phyloP scores from a whole-genome alignment of 192 early-diverging fungal genomes.

The Coemansia sp. region DNA sequence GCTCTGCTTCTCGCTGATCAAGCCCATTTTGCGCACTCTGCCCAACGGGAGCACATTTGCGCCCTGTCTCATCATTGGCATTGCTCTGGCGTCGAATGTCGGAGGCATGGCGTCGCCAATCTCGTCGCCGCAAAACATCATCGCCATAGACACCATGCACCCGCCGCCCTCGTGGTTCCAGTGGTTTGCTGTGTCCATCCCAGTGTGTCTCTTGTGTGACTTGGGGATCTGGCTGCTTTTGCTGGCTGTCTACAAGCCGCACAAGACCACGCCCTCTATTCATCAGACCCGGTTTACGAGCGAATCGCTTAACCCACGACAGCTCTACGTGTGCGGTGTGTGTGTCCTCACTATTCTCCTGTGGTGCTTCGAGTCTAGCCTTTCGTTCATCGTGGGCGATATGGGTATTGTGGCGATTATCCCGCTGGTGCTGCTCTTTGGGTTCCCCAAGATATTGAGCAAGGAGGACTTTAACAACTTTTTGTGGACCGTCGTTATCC shows the following conservation, averaged over 20 bases:
- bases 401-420: conserved; percentile 96
- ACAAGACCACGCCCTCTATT: conserved; percentile 62
- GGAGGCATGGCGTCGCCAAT: conserved; percentile 98
- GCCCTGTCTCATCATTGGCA: conserved; percentile 89
- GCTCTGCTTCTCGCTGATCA: conserved; percentile 90
- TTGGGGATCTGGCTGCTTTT: conserved; percentile 81
- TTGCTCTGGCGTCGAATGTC: conserved; percentile 93
- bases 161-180: conserved; percentile 85
- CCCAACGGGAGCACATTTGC: conserved; percentile 78
- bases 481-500: conserved; percentile 85
- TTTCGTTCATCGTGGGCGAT: conserved; percentile 80
- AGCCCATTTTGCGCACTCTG: conserved; percentile 90
- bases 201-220: conserved; percentile 78
- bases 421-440: conserved; percentile 88
- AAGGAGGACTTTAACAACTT: conserved; percentile 98
- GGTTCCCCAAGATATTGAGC: conserved; percentile 76
- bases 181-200: conserved; percentile 88
- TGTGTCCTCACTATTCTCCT: conserved; percentile 76
- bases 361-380: conserved; percentile 82
- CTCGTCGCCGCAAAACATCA: conserved; percentile 95
- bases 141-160: conserved; percentile 90
- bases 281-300: conserved; percentile 51
- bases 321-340: conserved; percentile 76
- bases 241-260: conserved; percentile 76
- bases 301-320: conserved; percentile 53